Conservation (phyloP, 306 rosid genomes). For the Begonia loranthoides region DNA sequence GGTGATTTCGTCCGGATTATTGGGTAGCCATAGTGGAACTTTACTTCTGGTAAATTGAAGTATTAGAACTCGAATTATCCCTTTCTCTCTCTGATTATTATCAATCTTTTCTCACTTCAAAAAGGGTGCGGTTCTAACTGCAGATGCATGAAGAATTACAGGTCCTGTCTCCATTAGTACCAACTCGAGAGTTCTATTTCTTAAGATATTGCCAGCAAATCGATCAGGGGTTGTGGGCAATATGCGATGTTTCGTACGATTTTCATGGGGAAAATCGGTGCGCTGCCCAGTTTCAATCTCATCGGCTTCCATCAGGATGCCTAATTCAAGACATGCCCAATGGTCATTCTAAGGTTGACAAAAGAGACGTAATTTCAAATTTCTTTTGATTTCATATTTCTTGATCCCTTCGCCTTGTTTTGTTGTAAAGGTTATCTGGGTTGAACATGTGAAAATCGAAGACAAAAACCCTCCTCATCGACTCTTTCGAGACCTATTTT, state of each 20-base stretch:
- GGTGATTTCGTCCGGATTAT: constrained; percentile 54
- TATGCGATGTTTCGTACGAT: constrained; percentile 70
- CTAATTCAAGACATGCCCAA: constrained; percentile 90
- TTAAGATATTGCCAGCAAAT: constrained; percentile 83
- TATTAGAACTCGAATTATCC: no score
- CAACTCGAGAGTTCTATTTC: constrained; percentile 70
- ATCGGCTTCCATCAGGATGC: constrained; percentile 74
- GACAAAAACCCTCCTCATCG: constrained; percentile 59
- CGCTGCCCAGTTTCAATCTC: constrained; percentile 43
- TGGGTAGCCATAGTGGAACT: constrained; percentile 63
- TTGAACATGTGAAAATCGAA: constrained; percentile 85
- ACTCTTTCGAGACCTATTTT: constrained; percentile 51
- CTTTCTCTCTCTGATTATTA: no score
- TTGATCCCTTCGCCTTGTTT: background rate
- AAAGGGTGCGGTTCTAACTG: no score
- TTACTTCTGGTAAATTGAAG: constrained; percentile 46
- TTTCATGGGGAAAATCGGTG: constrained; percentile 55
- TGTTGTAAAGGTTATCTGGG: constrained; percentile 58
- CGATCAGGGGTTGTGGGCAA: constrained; percentile 73
- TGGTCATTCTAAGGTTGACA: constrained; percentile 67
- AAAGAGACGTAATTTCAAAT: background rate
- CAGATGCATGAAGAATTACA: constrained; percentile 84
- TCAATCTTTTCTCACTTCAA: no score
- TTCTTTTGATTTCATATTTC: no score
- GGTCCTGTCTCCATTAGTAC: constrained; percentile 69